Evolutionary conservation across 176 grass and related monocot species (phyloP).

Genomic region (Oryza officinalis): DNA sequence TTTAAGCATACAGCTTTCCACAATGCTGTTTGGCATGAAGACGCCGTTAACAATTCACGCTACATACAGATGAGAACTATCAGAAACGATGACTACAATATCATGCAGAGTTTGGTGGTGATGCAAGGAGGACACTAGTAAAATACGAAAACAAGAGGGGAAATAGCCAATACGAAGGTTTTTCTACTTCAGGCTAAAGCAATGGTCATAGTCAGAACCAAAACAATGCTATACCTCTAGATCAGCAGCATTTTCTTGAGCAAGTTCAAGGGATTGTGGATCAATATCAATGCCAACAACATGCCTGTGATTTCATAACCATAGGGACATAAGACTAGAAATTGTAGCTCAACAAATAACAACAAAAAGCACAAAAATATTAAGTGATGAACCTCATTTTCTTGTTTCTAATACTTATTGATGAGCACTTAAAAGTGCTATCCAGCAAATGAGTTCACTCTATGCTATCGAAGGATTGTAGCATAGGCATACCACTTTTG

Average conservation of each 20-base stretch:
- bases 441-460: not conserved
- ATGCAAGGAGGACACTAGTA: not conserved
- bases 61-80: not conserved
- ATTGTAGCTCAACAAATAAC: not conserved
- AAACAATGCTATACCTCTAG: constrained; percentile 58
- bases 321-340: constrained; percentile 10
- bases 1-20: constrained; percentile 7
- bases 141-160: not conserved
- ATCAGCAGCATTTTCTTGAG: constrained; percentile 74
- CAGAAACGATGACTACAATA: not conserved
- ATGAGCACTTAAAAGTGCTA: not conserved
- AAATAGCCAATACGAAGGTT: not conserved
- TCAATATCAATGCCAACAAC: constrained; percentile 87
- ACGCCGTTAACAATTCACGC: not conserved
- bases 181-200: constrained; percentile 12
- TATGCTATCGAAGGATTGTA: not conserved
- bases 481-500: not conserved
- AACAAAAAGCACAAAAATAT: not conserved
- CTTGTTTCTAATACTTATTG: not conserved
- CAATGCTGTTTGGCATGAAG: not conserved
- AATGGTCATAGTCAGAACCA: not conserved
- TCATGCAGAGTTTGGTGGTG: not conserved
- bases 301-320: constrained; percentile 52
- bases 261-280: constrained; percentile 72
- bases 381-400: not conserved